Base-by-base conservation (phyloP, 208 protist genomes). In the Leishmania major region DNA sequence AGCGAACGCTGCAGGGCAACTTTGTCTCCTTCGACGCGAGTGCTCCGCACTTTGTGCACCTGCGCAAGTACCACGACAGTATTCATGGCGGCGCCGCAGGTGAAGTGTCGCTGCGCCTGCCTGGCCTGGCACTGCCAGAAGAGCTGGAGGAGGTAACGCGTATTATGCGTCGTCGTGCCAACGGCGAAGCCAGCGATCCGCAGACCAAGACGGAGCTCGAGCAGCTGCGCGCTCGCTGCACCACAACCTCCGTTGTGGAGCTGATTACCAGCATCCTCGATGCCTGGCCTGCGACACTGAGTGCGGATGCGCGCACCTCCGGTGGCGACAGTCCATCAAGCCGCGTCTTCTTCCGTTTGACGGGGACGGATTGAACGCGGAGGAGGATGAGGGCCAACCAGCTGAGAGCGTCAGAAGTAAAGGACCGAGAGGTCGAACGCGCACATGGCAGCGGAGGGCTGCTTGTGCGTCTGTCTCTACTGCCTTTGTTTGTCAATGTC, bases 261-360 rank as follows among this genome's bases (percentile, higher is more conserved):
- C 90, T 95, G 35, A 91, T 96, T 71, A 75, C 37, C 40, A 60
- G 87, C 75, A 83, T 96, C 8, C 77, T 93, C n/a, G 87, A 92
- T 22, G 75, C 49, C 13, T 85, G 81, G 81, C 7, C 64, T 37
- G 31, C 40, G 45, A n/a, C 7, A 15, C 43, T 53, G 10, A 55
- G 62, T 17, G 72, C 47, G 11, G 17, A n/a, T 13, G 37, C 10
- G 25, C 47, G 62, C 60, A 51, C 59, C 35, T 31, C 53, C 0
- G 49, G 73, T n/a, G 53, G 28, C 19, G 82, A 86, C 28, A 86
- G 78, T 31, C 66, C 74, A n/a, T 77, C 80, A 49, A 81, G 53
- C 13, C 86, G 88, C 66, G 80, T 96, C 70, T 93, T 94, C 77
- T 96, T 96, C 80, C 89, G 93, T 49, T 77, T 96, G n/a, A 93